Base-by-base conservation (phyloP, 2,329 filamentous ascomycete species). In the Aureobasidium sp. region DNA sequence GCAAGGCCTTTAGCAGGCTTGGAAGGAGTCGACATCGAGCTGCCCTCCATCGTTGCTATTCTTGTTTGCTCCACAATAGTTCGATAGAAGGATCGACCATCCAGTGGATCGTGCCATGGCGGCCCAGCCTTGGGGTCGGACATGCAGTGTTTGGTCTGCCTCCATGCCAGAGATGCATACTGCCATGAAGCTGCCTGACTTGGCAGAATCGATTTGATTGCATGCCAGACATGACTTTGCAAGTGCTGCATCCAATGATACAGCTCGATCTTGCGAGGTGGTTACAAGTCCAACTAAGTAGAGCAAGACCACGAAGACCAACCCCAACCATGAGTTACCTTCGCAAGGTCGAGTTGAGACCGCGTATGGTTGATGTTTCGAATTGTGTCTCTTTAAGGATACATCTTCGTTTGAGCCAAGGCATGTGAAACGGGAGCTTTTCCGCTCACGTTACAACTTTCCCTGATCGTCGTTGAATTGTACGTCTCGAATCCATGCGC, bases 101-200 rank as follows among this genome's bases (percentile, higher is more conserved):
- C 34, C 15, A 34, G 56, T 50, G 56, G 56, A 50, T 59, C 46
- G 46, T 50, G 56, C 56, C 56, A 17, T 17, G 56, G 17, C 46
- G 37, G 44, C 56, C 56, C 32, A 59, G 56, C 26, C 56, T 59
- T 59, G 36, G 36, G 41, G 10, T 20, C 26, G 20, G 10, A 41
- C 23, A 23, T 62, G 42, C 29, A 26, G 20, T 26, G 20, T 36
- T 47, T 47, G 26, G 27, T 20, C n/a, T 47, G 32, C n/a, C 32
- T 26, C 7, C 15, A 32, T 34, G 5, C 20, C 12, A 29, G 20
- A 8, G 17, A 17, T 23, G 15, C 42, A 58, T 47, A 20, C n/a
- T 6, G 32, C 55, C 55, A 58, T 47, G 29, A 20, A 15, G n/a
- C 8, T 27, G 10, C n/a, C 8, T 17, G 13, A 15, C 41, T 58